Evolutionary conservation across 2,329 filamentous ascomycete species (phyloP).

Genomic region (Scedosporium minutisporum): DNA sequence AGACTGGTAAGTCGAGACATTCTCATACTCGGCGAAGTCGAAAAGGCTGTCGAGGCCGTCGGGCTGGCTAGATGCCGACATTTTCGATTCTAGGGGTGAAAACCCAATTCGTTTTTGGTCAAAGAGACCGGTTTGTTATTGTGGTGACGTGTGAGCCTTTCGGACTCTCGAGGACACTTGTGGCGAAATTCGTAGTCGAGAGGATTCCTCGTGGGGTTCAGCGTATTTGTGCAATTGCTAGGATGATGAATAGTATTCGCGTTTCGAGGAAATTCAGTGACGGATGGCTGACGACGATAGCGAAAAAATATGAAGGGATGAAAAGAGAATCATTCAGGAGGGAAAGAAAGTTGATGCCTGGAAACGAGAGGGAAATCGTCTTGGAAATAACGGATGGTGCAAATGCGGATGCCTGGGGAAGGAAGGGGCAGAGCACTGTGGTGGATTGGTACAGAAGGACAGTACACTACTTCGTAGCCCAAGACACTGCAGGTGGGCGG

Average conservation of each 20-base stretch:
- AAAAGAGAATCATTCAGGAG: background rate
- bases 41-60: constrained; percentile 48
- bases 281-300: background rate
- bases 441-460: background rate
- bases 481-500: background rate
- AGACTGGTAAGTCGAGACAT: constrained; percentile 45
- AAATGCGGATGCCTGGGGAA: constrained; percentile 7
- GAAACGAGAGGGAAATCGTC: background rate
- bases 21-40: constrained; percentile 55
- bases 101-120: background rate
- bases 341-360: constrained; percentile 1
- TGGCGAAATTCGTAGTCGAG: background rate
- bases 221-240: background rate
- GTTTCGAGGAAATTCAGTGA: background rate
- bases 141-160: constrained; percentile 1
- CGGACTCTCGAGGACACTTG: background rate
- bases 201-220: background rate
- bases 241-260: background rate
- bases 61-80: constrained; percentile 32
- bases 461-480: background rate
- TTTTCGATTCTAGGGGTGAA: constrained; percentile 13
- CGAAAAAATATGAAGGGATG: background rate
- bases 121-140: background rate
- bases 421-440: constrained; percentile 1
- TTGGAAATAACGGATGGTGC: constrained; percentile 1